Evolutionary conservation across 106 monocot genomes (phyloP).

Genomic region (Ottelia alismoides): DNA sequence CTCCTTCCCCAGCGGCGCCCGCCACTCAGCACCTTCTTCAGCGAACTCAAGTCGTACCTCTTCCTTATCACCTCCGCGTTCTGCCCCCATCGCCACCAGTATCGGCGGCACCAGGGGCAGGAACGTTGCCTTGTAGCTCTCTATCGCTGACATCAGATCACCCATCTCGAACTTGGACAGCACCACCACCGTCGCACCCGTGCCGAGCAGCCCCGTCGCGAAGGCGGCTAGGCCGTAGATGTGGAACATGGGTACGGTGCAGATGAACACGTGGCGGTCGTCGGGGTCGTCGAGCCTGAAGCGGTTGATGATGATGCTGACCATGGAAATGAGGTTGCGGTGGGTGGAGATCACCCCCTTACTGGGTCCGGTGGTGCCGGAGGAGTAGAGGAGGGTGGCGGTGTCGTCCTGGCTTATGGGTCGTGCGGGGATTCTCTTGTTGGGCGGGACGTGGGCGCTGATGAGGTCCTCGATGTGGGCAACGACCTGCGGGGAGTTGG

Average conservation of each 20-base stretch:
- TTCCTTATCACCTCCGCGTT: slow-evolving; percentile 2
- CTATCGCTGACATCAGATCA: slow-evolving; percentile 51
- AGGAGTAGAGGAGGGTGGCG: slow-evolving; percentile 70
- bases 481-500: slow-evolving; percentile 12
- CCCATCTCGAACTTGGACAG: slow-evolving; percentile 56
- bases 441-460: background rate
- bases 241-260: slow-evolving; percentile 98
- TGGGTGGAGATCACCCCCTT: slow-evolving; percentile 80
- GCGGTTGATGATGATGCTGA: slow-evolving; percentile 47
- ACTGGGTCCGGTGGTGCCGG: slow-evolving; percentile 71
- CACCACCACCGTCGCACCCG: slow-evolving; percentile 72
- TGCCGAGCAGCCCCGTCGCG: slow-evolving; percentile 62
- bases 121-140: slow-evolving; percentile 37
- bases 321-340: slow-evolving; percentile 71
- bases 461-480: slow-evolving; percentile 34
- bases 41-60: slow-evolving; percentile 29
- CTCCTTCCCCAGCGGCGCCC: slow-evolving; percentile 78
- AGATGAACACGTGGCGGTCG: slow-evolving; percentile 34
- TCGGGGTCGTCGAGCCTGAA: slow-evolving; percentile 40
- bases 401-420: slow-evolving; percentile 39
- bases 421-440: background rate
- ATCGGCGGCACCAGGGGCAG: slow-evolving; percentile 82
- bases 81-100: slow-evolving; percentile 45
- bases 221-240: slow-evolving; percentile 89
- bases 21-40: slow-evolving; percentile 51